A percentile compares a stretch with the other conserved stretches of the same genome.
Conservation (phyloP, 768 basidiomycete species). For the Sarcomyxa edulis region DNA sequence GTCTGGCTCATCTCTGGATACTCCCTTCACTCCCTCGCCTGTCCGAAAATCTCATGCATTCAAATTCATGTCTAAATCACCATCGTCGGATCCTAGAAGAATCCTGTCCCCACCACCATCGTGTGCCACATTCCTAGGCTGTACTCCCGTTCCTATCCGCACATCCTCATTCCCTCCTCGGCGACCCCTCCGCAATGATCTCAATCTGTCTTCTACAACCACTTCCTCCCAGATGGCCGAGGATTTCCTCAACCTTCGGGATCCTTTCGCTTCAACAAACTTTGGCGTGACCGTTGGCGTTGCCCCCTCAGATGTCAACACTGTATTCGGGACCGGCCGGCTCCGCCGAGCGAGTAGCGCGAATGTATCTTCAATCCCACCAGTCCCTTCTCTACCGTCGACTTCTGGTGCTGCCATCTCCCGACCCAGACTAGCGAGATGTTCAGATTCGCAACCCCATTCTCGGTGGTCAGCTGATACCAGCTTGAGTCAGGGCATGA, state of each 20-base stretch:
- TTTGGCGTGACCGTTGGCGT: background rate
- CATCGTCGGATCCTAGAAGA: background rate
- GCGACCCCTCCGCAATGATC: background rate
- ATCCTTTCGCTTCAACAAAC: constrained; percentile 16
- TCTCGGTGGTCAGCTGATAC: background rate
- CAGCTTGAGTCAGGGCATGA: no score
- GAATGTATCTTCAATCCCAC: background rate
- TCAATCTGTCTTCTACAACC: constrained; percentile 6
- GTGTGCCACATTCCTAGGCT: constrained; percentile 11
- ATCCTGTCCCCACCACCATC: background rate
- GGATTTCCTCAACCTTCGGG: constrained; percentile 15
- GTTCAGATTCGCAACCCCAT: no score
- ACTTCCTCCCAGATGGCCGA: constrained; percentile 9
- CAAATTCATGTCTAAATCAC: no score
- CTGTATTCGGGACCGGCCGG: background rate
- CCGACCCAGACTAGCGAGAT: background rate
- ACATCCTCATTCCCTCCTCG: constrained; percentile 4
- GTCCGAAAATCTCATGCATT: background rate
- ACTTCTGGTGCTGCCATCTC: background rate
- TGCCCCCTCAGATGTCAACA: background rate
- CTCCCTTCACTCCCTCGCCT: constrained; percentile 6
- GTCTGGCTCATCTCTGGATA: constrained; percentile 5
- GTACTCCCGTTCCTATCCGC: constrained; percentile 10
- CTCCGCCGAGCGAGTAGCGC: background rate
- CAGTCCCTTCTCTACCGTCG: background rate